Percentiles rank a stretch among this genome's conserved stretches.
phyloP scores from a whole-genome alignment of 805 yeast genomes.

The Saccharomyces eubayanus region DNA sequence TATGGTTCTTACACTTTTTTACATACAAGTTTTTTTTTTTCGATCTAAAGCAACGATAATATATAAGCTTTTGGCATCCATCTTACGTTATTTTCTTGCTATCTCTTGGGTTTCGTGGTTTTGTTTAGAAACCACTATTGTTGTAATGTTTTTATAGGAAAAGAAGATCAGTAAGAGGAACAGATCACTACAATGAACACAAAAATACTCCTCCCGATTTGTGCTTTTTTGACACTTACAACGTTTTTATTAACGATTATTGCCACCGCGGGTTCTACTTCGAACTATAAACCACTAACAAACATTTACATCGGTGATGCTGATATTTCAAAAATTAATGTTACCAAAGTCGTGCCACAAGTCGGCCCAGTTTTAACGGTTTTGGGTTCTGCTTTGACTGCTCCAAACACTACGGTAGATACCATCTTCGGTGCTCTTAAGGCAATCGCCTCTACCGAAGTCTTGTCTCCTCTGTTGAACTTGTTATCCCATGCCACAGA shows the following conservation, averaged over 20 bases:
- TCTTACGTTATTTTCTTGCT: background rate
- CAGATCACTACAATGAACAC: background rate
- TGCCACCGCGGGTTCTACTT: constrained; percentile 27
- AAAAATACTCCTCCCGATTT: background rate
- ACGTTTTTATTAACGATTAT: constrained; percentile 25
- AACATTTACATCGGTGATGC: constrained; percentile 29
- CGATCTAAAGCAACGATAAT: background rate
- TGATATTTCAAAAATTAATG: constrained; percentile 27
- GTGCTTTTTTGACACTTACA: constrained; percentile 16
- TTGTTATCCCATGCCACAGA: constrained; percentile 22
- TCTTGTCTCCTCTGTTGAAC: constrained; percentile 23
- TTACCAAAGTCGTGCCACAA: constrained; percentile 28
- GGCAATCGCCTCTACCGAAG: constrained; percentile 20
- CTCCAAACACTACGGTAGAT: constrained; percentile 16
- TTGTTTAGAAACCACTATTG: background rate
- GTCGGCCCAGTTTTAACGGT: constrained; percentile 23
- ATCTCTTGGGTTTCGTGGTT: background rate
- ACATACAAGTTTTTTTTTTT: background rate
- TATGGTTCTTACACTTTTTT: background rate
- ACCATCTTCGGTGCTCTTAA: constrained; percentile 19
- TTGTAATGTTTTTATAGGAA: background rate
- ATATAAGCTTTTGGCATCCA: background rate
- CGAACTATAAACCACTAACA: constrained; percentile 25
- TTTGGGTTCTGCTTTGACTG: constrained; percentile 22
- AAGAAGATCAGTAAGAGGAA: background rate